Base-by-base conservation (phyloP, 257 asterid genomes). In the Sherardia arvensis region DNA sequence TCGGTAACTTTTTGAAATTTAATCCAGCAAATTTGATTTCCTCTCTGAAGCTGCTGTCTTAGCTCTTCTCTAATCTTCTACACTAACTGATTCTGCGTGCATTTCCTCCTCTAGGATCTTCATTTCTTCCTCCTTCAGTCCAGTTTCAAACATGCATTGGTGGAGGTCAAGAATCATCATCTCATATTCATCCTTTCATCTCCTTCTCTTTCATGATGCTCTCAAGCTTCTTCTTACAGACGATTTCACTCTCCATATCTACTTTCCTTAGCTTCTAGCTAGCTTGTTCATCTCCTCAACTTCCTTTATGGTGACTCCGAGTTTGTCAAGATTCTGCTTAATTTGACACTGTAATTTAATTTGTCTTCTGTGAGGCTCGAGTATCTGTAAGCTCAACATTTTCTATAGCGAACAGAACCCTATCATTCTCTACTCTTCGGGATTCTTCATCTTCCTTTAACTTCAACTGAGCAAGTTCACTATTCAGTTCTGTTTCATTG, bases 401-500 rank as follows among this genome's bases (percentile, higher is more conserved):
- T 51, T 87, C 95, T 71, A 85, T 93, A 38, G 99, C 88, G 36
- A 93, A 78, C 53, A 93, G 96, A 34, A 90, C 89, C 70, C 87
- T 89, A 30, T 92, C 95, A 53, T 73, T 77, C 70, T 85, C 96
- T 64, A 83, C 81, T 65, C 84, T 85, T 69, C n/a, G 72, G 17
- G 77, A 80, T 71, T 87, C 95, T 64, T 84, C 94, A 65, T 85
- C 99, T 78, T 81, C 38, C 79, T 74, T 84, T 6, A 43, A 71
- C 65, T 73, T 90, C 80, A 83, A 33, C 20, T 60, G 76, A 53
- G 80, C 82, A 17, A 80, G 26, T 72, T 47, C 26, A 71, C 47
- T 76, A 62, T 69, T 79, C 72, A 89, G 20, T 73, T 77, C 90
- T 80, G 77, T 65, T 81, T 84, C 40, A 66, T 38, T 68, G 68